phyloP scores from a whole-genome alignment of 495 filamentous ascomycete species.

The Pyrenula aspistea region DNA sequence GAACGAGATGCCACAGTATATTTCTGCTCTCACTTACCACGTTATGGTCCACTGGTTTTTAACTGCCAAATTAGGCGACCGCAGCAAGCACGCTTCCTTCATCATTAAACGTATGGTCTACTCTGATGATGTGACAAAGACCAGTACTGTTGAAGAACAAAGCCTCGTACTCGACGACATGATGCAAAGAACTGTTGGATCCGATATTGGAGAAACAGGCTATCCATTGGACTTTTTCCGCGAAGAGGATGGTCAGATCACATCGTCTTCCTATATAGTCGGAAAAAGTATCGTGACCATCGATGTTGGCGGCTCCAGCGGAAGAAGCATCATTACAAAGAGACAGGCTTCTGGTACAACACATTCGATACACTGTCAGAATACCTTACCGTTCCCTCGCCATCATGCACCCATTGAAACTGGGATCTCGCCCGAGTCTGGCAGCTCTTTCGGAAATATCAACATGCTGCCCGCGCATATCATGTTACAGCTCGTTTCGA shows the following conservation, averaged over 20 bases:
- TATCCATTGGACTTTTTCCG: conserved; percentile 52
- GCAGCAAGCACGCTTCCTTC: conserved; percentile 75
- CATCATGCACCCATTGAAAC: conserved; percentile 47
- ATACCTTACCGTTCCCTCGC: conserved; percentile 52
- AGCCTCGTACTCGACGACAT: conserved; percentile 89
- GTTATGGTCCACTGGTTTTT: conserved; percentile 97
- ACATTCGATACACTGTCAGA: conserved; percentile 60
- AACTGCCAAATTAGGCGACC: conserved; percentile 69
- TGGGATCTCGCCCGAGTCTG: conserved; percentile 23
- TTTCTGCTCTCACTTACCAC: conserved; percentile 85
- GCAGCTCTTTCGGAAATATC: conserved; percentile 22
- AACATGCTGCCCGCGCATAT: conserved; percentile 70
- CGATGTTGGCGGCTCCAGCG: conserved; percentile 62
- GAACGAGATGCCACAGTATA: conserved; percentile 75
- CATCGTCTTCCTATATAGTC: conserved; percentile 72
- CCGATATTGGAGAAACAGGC: conserved; percentile 55
- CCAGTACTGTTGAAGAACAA: conserved; percentile 75
- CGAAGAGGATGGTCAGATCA: conserved; percentile 51
- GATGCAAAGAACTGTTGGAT: conserved; percentile 85
- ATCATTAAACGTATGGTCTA: conserved; percentile 77
- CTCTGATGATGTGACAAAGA: conserved; percentile 57
- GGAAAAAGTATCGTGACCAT: conserved; percentile 81
- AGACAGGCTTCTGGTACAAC: conserved; percentile 78
- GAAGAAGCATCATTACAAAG: conserved; percentile 68
- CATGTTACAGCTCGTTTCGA: conserved; percentile 55